Evolutionary conservation across 257 asterid genomes (phyloP).

Genomic region (Thymus mandschuricus): DNA sequence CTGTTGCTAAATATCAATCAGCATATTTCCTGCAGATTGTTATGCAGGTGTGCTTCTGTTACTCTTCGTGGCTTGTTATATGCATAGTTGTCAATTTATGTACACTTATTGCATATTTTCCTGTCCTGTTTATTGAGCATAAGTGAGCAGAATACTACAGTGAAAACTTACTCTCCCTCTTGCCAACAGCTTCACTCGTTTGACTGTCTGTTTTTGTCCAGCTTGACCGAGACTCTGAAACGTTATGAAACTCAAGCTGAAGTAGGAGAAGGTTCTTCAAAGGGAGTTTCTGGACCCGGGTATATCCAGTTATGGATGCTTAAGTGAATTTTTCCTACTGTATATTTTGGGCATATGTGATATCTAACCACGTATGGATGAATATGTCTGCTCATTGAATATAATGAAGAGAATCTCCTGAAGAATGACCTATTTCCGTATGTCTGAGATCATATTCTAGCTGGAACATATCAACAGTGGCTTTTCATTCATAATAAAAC

Average conservation of each 20-base stretch:
- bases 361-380: not conserved
- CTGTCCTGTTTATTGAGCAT: not conserved
- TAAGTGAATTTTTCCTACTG: not conserved
- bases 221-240: conserved; percentile 36
- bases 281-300: conserved; percentile 32
- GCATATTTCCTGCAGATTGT: not conserved
- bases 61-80: not conserved
- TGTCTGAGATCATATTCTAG: conserved; percentile 3
- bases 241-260: conserved; percentile 29
- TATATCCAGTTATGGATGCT: not conserved
- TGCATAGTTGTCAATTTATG: not conserved
- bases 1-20: too few relatives aligned
- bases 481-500: not conserved
- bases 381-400: not conserved
- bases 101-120: not conserved
- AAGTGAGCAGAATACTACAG: not conserved
- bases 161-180: not conserved
- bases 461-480: not conserved
- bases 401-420: not conserved
- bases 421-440: not conserved
- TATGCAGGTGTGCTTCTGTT: not conserved
- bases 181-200: not conserved
- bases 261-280: conserved; percentile 20
- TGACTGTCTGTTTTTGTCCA: conserved; percentile 19
- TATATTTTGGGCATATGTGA: not conserved